Percentiles rank a stretch among this genome's conserved stretches.
Evolutionary conservation across 257 asterid genomes (phyloP).

Genomic region (Leptodermis oblonga): DNA sequence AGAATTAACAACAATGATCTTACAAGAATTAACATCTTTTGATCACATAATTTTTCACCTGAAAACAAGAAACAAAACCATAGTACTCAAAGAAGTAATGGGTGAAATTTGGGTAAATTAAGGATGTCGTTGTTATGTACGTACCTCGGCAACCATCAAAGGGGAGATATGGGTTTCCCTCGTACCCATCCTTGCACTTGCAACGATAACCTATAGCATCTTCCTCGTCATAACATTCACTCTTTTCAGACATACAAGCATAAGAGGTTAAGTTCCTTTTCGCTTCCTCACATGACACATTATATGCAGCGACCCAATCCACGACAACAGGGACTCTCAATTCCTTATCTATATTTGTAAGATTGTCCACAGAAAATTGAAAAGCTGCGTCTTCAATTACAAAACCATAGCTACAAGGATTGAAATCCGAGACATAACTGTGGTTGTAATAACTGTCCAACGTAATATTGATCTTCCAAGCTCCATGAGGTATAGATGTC

Average conservation of each 20-base stretch:
- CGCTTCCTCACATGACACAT: background rate
- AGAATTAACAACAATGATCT: background rate
- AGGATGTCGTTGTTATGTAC: background rate
- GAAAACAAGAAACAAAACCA: no score
- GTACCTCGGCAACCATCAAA: background rate
- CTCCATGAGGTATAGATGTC: background rate
- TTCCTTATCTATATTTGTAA: background rate
- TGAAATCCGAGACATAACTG: background rate
- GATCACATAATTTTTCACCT: no score
- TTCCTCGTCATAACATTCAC: background rate
- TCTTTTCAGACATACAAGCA: background rate
- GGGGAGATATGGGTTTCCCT: constrained; percentile 1
- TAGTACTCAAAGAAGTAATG: no score
- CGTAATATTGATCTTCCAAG: background rate
- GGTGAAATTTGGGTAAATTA: no score
- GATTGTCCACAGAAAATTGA: background rate
- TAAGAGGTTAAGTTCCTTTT: background rate
- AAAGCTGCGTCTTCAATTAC: background rate
- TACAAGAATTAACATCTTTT: no score
- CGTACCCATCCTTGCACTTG: background rate
- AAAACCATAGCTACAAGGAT: constrained; percentile 3
- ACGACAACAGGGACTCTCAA: background rate
- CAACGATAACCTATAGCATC: background rate
- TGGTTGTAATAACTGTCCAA: background rate
- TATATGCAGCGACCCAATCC: background rate